phyloP scores from a whole-genome alignment of 75 land plant genomes.

The Isoetes taiwanensis region DNA sequence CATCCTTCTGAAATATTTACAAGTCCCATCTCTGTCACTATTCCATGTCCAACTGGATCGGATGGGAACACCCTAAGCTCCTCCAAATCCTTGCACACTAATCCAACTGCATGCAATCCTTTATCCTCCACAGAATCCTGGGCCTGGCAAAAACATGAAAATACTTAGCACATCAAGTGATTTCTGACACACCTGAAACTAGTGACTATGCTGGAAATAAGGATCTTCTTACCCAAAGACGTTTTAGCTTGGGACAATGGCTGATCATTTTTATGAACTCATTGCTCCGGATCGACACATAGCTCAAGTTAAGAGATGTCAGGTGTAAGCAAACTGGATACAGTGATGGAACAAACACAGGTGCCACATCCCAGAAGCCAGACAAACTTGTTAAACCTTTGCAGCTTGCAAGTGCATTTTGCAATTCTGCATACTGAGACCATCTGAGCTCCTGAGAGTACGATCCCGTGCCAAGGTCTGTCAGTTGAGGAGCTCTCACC shows the following conservation, averaged over 20 bases:
- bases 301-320: slow-evolving; percentile 61
- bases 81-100: slow-evolving; percentile 52
- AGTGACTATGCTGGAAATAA: too few species aligned
- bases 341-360: slow-evolving; percentile 39
- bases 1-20: slow-evolving; percentile 81
- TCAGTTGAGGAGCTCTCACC: slow-evolving; percentile 46
- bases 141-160: too few species aligned
- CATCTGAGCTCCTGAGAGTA: slow-evolving; percentile 21
- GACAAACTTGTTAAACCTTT: slow-evolving; percentile 54
- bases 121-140: slow-evolving; percentile 45
- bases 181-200: too few species aligned
- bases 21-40: slow-evolving; percentile 72
- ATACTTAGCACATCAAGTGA: too few species aligned
- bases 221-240: slow-evolving; percentile 45
- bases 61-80: slow-evolving; percentile 76
- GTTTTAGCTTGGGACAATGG: slow-evolving; percentile 46
- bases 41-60: slow-evolving; percentile 29
- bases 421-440: slow-evolving; percentile 21
- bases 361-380: slow-evolving; percentile 63
- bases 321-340: slow-evolving; percentile 43
- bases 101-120: slow-evolving; percentile 55
- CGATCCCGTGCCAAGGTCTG: slow-evolving; percentile 64
- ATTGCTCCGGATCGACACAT: slow-evolving; percentile 40
- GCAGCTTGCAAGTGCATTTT: slow-evolving; percentile 33
- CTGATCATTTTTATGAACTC: slow-evolving; percentile 52